phyloP scores from a whole-genome alignment of 2,329 filamentous ascomycete genomes.

The Verticillium zaregamsianum region DNA sequence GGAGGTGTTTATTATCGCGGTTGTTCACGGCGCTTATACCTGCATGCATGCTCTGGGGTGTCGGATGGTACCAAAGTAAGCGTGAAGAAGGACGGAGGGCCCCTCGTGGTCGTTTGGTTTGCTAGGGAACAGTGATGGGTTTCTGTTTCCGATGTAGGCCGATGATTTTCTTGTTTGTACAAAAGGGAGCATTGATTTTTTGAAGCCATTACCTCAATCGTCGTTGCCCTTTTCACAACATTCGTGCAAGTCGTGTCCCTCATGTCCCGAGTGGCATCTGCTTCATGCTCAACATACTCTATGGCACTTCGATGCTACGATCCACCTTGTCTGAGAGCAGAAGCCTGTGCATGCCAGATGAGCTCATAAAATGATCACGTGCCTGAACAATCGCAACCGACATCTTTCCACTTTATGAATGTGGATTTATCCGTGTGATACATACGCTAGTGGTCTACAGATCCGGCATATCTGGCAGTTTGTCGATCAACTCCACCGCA shows the following conservation, averaged over 20 bases:
- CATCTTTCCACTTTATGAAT: too few species aligned
- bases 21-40: constrained; percentile 2
- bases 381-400: too few species aligned
- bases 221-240: not conserved
- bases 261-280: too few species aligned
- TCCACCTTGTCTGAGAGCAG: too few species aligned
- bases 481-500: not conserved
- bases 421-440: too few species aligned
- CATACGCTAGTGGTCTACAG: too few species aligned
- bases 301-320: too few species aligned
- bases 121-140: constrained; percentile 4
- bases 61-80: not conserved
- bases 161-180: constrained; percentile 25
- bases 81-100: not conserved
- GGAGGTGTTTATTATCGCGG: not conserved
- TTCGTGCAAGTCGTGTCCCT: too few species aligned
- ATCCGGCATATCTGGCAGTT: too few species aligned
- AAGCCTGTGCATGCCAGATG: too few species aligned
- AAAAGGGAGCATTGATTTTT: constrained; percentile 24
- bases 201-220: not conserved
- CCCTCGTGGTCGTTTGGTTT: constrained; percentile 1
- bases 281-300: too few species aligned
- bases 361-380: too few species aligned
- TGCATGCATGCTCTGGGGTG: not conserved
- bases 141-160: constrained; percentile 20